Evolutionary conservation across 495 filamentous ascomycete species (phyloP), one percentile per base, ranked within the genome.

Genomic region (Staphylotrichum longicolle): DNA sequence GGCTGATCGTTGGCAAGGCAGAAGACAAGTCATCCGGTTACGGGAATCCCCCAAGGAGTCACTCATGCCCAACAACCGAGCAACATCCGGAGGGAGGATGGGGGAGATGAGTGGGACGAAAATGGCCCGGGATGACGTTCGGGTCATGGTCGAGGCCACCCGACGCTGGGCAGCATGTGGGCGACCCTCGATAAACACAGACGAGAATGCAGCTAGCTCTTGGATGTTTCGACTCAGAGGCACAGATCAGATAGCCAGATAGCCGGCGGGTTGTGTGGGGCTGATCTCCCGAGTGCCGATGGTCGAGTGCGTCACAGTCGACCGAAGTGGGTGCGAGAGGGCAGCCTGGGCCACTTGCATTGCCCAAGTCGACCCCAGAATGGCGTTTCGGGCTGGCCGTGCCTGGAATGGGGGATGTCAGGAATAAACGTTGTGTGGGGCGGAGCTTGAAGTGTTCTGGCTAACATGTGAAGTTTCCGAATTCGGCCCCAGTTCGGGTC

Each of bases 381-480:
- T 27, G 20, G 20, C 20, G 20, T 27, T 27, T 27, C 20, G 20
- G 20, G 20, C 20, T 27, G 20, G 20, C 20, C 20, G 20, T 27
- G 20, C 20, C 20, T 27, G 20, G 20, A 27, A 27, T 27, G 0
- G 11, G 50, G 14, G 3, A 14, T 32, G 37, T 42, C 6, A 15
- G 14, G 37, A 42, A 54, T 20, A 30, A 14, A 3, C 20, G 52
- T 54, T 50, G 37, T 42, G 52, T 54, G 37, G 52, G 52, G 11
- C 35, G n/a, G 27, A 27, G 34, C 35, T 42, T 4, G 37, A 3
- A 12, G 7, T 11, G n/a, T 1, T 14, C 2, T 20, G 45, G 15
- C 35, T 54, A 7, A 42, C 52, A 54, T 42, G 52, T 54, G 52
- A 54, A 42, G 52, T 41, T 54, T 41, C 52, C 52, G 52, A 54